Percentiles rank a stretch among this genome's conserved stretches.
These are phyloP conservation scores for Capniomyces stellatus DNA, from an alignment of 371 early-diverging fungal genomes.

Conservation along the genomic window DNA sequence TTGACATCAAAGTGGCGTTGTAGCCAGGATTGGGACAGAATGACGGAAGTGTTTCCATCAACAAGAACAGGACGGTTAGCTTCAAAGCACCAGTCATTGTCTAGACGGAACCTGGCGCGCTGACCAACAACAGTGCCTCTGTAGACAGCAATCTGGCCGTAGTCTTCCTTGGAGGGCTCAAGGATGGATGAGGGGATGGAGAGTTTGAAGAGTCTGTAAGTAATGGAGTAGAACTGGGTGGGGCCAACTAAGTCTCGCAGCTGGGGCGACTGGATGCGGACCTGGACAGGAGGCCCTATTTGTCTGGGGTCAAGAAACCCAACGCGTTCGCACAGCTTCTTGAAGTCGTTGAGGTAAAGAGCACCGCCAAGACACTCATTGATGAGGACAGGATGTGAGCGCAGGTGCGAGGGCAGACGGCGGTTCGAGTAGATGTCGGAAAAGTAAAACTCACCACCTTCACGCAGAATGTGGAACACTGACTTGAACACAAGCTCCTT, in stretches of 20 bases:
- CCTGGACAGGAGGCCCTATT: conserved; percentile 17
- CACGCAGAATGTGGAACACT: conserved; percentile 22
- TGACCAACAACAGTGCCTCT: conserved; percentile 25
- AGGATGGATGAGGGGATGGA: conserved; percentile 16
- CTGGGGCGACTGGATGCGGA: conserved; percentile 23
- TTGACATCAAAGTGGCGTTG: conserved; percentile 19
- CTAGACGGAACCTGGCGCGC: conserved; percentile 12
- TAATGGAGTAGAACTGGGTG: conserved; percentile 28
- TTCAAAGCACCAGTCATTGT: conserved; percentile 21
- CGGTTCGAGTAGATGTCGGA: conserved; percentile 28
- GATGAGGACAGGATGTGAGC: conserved; percentile 22
- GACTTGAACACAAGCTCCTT: conserved; percentile 25
- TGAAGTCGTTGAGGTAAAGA: conserved; percentile 25
- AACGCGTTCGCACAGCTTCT: conserved; percentile 21
- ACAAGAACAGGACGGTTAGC: conserved; percentile 18
- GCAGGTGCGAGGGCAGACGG: conserved; percentile 22
- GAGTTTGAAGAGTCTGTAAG: conserved; percentile 27
- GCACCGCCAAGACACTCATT: conserved; percentile 29
- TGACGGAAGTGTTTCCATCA: conserved; percentile 26
- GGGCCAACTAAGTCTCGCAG: conserved; percentile 23
- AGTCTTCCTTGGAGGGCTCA: conserved; percentile 26
- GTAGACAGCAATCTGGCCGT: conserved; percentile 26
- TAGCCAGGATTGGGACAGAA: conserved; percentile 25
- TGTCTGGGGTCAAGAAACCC: conserved; percentile 24
- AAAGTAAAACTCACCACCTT: conserved; percentile 29